phyloP scores from a whole-genome alignment of 495 filamentous ascomycete genomes.

The Penicillium macrosclerotiorum region DNA sequence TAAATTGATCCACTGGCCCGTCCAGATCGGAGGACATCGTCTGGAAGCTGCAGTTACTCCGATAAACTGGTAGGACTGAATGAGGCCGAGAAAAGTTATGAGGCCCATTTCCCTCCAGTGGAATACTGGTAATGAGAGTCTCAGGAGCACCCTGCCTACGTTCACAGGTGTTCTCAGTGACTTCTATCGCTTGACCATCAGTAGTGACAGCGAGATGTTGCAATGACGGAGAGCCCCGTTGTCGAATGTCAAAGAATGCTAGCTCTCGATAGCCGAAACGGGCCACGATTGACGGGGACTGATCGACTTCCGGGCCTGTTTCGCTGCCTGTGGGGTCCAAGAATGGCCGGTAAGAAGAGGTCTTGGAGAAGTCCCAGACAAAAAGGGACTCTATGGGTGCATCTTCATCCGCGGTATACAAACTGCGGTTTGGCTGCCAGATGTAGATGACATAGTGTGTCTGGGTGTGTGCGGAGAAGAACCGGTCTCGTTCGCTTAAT shows the following conservation, averaged over 20 bases:
- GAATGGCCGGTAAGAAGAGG: conserved; percentile 54
- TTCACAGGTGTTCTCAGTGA: conserved; percentile 45
- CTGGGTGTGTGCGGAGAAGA: conserved; percentile 62
- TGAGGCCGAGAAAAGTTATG: conserved; percentile 13
- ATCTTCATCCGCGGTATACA: conserved; percentile 54
- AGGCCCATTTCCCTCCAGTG: conserved; percentile 52
- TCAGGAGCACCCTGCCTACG: conserved; percentile 21
- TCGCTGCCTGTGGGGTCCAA: conserved; percentile 48
- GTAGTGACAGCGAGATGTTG: conserved; percentile 54
- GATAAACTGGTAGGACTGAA: conserved; percentile 40
- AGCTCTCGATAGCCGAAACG: conserved; percentile 56
- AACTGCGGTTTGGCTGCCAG: conserved; percentile 62
- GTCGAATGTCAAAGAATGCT: conserved; percentile 56
- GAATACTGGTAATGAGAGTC: conserved; percentile 53
- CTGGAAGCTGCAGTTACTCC: conserved; percentile 30
- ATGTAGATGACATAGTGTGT: conserved; percentile 66
- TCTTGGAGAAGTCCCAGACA: conserved; percentile 65
- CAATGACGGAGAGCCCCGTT: conserved; percentile 53
- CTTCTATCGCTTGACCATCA: conserved; percentile 37
- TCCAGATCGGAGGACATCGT: background rate
- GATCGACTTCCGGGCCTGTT: conserved; percentile 28
- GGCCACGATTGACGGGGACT: conserved; percentile 52
- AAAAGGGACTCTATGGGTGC: conserved; percentile 60
- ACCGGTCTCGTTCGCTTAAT: conserved; percentile 57
- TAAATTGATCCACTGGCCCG: background rate